Percentiles rank a stretch among this genome's conserved stretches.
These are phyloP conservation scores for Conticribra guillardii DNA, from an alignment of 108 stramenopile genomes.

Conservation along the genomic window DNA sequence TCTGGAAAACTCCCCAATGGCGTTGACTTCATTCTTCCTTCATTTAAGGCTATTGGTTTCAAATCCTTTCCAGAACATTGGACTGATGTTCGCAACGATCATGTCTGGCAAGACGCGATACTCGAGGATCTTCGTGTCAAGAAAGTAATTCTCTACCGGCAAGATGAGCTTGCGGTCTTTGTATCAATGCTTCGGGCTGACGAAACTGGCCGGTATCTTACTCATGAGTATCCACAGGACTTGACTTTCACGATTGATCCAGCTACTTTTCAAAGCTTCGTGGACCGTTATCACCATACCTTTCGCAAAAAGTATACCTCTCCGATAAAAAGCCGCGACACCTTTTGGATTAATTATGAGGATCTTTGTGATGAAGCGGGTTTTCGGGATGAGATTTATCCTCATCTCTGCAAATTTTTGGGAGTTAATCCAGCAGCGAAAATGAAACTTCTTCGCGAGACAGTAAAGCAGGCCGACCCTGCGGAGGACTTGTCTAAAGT, in stretches of 20 bases:
- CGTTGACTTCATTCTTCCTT: slow-evolving; percentile 11
- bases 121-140: slow-evolving; percentile 44
- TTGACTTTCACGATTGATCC: slow-evolving; percentile 40
- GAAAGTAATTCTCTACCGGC: slow-evolving; percentile 42
- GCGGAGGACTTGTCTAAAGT: slow-evolving; percentile 30
- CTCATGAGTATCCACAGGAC: slow-evolving; percentile 34
- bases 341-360: slow-evolving; percentile 47
- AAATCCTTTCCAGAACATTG: slow-evolving; percentile 57
- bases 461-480: slow-evolving; percentile 37
- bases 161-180: slow-evolving; percentile 43
- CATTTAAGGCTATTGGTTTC: slow-evolving; percentile 50
- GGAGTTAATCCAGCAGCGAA: slow-evolving; percentile 17
- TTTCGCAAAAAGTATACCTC: slow-evolving; percentile 41
- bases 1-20: slow-evolving; percentile 2
- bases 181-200: slow-evolving; percentile 38
- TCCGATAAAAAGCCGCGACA: slow-evolving; percentile 36
- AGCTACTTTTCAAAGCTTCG: slow-evolving; percentile 44
- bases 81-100: slow-evolving; percentile 20
- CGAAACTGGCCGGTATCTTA: slow-evolving; percentile 47
- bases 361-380: slow-evolving; percentile 24
- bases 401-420: slow-evolving; percentile 37
- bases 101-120: slow-evolving; percentile 33
- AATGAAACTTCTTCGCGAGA: slow-evolving; percentile 28
- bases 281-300: slow-evolving; percentile 42
- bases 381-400: slow-evolving; percentile 29